A percentile compares a stretch with the other conserved stretches of the same genome.
These are phyloP conservation scores for Dactylellina parvicollis DNA, from an alignment of 2,329 filamentous ascomycete genomes.

Conservation along the genomic window DNA sequence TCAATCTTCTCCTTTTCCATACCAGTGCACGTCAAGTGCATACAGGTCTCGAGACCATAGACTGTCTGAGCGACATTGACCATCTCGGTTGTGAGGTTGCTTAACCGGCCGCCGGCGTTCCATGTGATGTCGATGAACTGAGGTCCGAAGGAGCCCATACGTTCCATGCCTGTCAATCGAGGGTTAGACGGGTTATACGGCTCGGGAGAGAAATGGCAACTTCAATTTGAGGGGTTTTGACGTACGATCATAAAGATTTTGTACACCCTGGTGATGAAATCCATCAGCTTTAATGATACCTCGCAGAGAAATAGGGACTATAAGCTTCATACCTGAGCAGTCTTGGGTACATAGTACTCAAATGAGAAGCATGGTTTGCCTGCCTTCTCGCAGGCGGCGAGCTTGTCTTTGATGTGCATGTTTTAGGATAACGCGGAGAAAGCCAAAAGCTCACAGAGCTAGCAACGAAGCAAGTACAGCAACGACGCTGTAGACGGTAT, in stretches of 20 bases:
- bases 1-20: slow-evolving; percentile 95
- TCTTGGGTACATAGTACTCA: slow-evolving; percentile 99
- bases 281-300: slow-evolving; percentile 53
- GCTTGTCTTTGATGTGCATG: slow-evolving; percentile 96
- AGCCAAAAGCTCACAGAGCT: slow-evolving; percentile 22
- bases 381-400: slow-evolving; percentile 80
- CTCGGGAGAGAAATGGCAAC: not conserved
- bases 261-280: slow-evolving; percentile 72
- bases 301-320: not conserved
- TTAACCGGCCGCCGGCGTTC: slow-evolving; percentile 92
- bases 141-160: slow-evolving; percentile 93
- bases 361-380: slow-evolving; percentile 93
- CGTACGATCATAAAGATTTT: slow-evolving; percentile 93
- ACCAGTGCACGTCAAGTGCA: slow-evolving; percentile 98
- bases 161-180: slow-evolving; percentile 74
- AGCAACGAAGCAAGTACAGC: slow-evolving; percentile 32
- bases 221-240: slow-evolving; percentile 9
- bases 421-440: slow-evolving; percentile 25
- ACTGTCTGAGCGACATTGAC: slow-evolving; percentile 93
- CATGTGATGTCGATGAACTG: slow-evolving; percentile 98
- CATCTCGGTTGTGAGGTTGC: slow-evolving; percentile 96
- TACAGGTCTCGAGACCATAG: slow-evolving; percentile 96
- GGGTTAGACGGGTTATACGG: slow-evolving; percentile 8
- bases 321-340: slow-evolving; percentile 70
- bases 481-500: slow-evolving; percentile 22